Evolutionary conservation across 2,329 filamentous ascomycete genomes (phyloP).

Genomic region (Dactylella cylindrospora): DNA sequence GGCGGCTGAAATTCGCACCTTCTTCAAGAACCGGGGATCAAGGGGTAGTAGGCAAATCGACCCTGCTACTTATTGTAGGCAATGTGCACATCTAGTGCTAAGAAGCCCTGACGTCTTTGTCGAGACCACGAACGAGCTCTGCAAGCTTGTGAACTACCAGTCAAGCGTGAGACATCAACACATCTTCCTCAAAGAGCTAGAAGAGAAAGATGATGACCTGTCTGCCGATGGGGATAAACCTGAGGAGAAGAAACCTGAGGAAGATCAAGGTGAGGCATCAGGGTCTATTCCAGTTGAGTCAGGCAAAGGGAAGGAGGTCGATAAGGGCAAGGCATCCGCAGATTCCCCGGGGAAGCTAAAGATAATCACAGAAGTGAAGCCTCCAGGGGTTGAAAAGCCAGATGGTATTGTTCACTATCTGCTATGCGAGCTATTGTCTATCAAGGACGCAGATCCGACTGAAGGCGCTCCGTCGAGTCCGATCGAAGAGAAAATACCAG

Average conservation of each 20-base stretch:
- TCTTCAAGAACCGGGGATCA: conserved; percentile 60
- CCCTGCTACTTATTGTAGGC: conserved; percentile 70
- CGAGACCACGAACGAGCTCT: conserved; percentile 79
- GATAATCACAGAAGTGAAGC: conserved; percentile 66
- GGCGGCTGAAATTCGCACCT: conserved; percentile 79
- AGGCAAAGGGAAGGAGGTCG: conserved; percentile 43
- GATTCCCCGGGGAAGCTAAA: conserved; percentile 69
- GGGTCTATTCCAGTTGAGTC: conserved; percentile 26
- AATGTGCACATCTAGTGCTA: conserved; percentile 75
- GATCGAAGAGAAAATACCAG: conserved; percentile 37
- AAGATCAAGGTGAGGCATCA: conserved; percentile 50
- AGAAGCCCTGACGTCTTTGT: conserved; percentile 84
- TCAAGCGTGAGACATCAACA: conserved; percentile 47
- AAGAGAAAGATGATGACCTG: conserved; percentile 15
- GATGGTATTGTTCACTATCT: conserved; percentile 95
- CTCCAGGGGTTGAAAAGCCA: conserved; percentile 83
- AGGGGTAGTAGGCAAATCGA: conserved; percentile 62
- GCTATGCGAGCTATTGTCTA: conserved; percentile 75
- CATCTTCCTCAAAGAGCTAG: conserved; percentile 47
- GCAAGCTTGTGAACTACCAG: conserved; percentile 67
- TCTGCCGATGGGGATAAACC: conserved; percentile 44
- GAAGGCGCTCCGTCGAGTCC: conserved; percentile 47
- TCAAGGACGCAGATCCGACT: conserved; percentile 54
- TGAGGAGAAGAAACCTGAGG: conserved; percentile 47
- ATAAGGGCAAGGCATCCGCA: conserved; percentile 54